Percentiles rank a stretch among this genome's conserved stretches.
These are phyloP conservation scores for Viridothelium virens DNA, from an alignment of 495 filamentous ascomycete genomes.

Conservation along the genomic window DNA sequence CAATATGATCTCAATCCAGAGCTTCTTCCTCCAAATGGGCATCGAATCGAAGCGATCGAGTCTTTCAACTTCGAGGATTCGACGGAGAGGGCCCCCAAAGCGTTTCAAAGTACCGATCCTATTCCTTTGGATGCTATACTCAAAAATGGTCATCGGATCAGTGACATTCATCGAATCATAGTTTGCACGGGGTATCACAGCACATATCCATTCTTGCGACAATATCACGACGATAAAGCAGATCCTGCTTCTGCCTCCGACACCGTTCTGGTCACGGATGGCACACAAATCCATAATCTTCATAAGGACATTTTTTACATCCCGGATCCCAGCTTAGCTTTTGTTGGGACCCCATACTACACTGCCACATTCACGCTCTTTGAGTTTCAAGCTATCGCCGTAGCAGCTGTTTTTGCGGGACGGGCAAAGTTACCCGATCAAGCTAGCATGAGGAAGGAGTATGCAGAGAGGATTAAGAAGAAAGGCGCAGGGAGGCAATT, in stretches of 20 bases:
- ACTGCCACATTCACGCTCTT: slow-evolving; percentile 57
- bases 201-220: slow-evolving; percentile 1
- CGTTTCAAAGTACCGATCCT: slow-evolving; percentile 19
- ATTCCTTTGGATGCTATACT: slow-evolving; percentile 33
- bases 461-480: slow-evolving; percentile 36
- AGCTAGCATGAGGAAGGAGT: slow-evolving; percentile 47
- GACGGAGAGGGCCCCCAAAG: neutral
- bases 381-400: slow-evolving; percentile 57
- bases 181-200: slow-evolving; percentile 57
- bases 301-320: slow-evolving; percentile 64
- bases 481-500: slow-evolving; percentile 49
- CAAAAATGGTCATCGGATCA: slow-evolving; percentile 40
- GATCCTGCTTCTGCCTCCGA: slow-evolving; percentile 39
- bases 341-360: slow-evolving; percentile 55
- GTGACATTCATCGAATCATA: slow-evolving; percentile 48
- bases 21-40: slow-evolving; percentile 42
- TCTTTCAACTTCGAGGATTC: slow-evolving; percentile 21
- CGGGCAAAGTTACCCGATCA: slow-evolving; percentile 41
- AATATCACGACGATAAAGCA: slow-evolving; percentile 7
- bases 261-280: slow-evolving; percentile 52
- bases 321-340: slow-evolving; percentile 52
- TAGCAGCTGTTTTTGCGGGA: slow-evolving; percentile 50
- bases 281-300: slow-evolving; percentile 57
- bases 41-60: slow-evolving; percentile 46
- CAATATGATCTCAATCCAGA: slow-evolving; percentile 47